Conservation (phyloP, 169 alveolate species). For the Pseudocohnilembus persalinus region DNA sequence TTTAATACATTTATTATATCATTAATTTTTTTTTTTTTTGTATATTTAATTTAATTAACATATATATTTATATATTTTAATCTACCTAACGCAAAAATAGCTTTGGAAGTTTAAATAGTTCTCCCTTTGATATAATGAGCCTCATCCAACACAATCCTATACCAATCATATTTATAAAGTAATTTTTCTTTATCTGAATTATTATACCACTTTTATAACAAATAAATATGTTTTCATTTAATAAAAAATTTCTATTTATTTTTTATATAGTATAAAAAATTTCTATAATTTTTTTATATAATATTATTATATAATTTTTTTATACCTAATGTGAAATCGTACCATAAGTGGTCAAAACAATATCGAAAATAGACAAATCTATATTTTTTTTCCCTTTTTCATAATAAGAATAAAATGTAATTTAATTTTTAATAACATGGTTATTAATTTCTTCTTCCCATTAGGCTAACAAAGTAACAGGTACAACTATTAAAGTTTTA, state of each 20-base stretch:
- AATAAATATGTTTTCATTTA: not conserved
- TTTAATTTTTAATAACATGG: slow-evolving; percentile 45
- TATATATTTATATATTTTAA: too few relatives aligned
- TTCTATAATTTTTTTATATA: too few relatives aligned
- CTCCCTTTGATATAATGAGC: slow-evolving; percentile 96
- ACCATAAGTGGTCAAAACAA: slow-evolving; percentile 84
- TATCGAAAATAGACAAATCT: slow-evolving; percentile 58
- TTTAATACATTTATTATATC: too few relatives aligned
- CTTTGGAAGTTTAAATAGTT: slow-evolving; percentile 89
- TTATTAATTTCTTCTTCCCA: slow-evolving; percentile 78
- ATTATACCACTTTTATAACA: not conserved
- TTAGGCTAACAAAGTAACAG: slow-evolving; percentile 76
- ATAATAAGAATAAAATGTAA: slow-evolving; percentile 18
- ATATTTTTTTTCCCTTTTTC: slow-evolving; percentile 23
- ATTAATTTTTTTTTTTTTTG: too few relatives aligned
- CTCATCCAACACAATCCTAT: slow-evolving; percentile 93
- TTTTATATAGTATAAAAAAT: not conserved
- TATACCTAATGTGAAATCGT: slow-evolving; percentile 72
- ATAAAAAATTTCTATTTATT: not conserved
- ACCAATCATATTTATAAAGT: slow-evolving; percentile 75
- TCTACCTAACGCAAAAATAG: slow-evolving; percentile 81
- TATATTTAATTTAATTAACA: too few relatives aligned
- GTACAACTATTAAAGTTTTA: slow-evolving; percentile 84
- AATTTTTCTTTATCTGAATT: slow-evolving; percentile 39
- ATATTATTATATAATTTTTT: slow-evolving; percentile 30